Evolutionary conservation across 2,329 filamentous ascomycete species (phyloP), one percentile per base, ranked within the genome.

Genomic region (Scedosporium aurantiacum): DNA sequence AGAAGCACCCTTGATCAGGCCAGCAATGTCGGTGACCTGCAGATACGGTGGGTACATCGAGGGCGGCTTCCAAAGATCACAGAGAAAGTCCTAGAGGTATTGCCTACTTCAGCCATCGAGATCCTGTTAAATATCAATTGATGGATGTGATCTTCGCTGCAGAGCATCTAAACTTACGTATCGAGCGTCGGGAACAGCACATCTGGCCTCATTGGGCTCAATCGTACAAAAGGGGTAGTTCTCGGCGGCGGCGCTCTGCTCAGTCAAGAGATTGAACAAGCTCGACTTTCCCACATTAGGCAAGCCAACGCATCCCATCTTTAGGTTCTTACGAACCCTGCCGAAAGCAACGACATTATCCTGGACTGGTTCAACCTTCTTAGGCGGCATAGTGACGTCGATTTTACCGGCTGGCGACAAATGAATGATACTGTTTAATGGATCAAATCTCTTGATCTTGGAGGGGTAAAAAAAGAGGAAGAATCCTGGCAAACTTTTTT

Each of bases 221-320:
- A 78, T 78, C 0, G 75, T 78, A 66, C 75, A 78, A 60, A 78
- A 78, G 0, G 76, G 75, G 63, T 77, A 77, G 64, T 77, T 77
- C 66, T 77, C 75, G 0, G 75, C 75, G 1, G 75, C 71, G 41
- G 74, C 75, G 66, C 72, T 76, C 69, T 78, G 75, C 67, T 77
- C 73, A 2, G 75, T 78, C 68, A 78, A 70, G 40, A 78, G 71
- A 52, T 78, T 78, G 68, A 78, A 78, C 63, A 78, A 64, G 55
- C 72, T 75, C n/a, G 73, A 75, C 64, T 78, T 78, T 57, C 75
- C 75, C 58, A 78, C 75, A 60, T 78, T 78, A 45, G 75, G 75
- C 58, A 78, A 68, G 54, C 75, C 75, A 32, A 78, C 75, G 64
- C 75, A 77, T 62, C 75, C 75, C 75, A 78, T 78, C 67, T 78